phyloP scores from a whole-genome alignment of 78 protist species.

The Capsaspora owczarzaki region DNA sequence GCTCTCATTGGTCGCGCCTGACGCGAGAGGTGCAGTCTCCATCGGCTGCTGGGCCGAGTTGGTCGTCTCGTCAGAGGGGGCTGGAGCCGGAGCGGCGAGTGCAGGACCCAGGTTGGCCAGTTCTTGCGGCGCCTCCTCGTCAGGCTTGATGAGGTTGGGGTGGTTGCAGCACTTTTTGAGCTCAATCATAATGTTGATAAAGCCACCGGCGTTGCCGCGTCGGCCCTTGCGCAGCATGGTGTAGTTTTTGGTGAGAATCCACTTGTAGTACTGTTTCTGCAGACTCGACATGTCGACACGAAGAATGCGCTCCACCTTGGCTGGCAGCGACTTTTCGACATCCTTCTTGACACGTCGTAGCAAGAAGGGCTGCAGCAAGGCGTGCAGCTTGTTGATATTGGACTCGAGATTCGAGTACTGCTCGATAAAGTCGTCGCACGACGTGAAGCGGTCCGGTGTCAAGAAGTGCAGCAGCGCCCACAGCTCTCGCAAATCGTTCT shows the following conservation, averaged over 20 bases:
- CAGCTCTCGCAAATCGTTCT: conserved; percentile 73
- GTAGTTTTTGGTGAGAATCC: conserved; percentile 55
- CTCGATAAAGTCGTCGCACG: conserved; percentile 28
- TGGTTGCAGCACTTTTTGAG: conserved; percentile 93
- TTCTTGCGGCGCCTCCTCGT: too few species aligned
- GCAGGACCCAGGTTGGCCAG: too few species aligned
- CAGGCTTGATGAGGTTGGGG: conserved; percentile 63
- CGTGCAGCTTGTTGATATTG: conserved; percentile 60
- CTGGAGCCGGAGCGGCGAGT: too few species aligned
- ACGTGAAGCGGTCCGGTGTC: conserved; percentile 50
- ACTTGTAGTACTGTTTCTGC: conserved; percentile 67
- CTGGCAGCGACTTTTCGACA: conserved; percentile 76
- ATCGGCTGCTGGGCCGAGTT: too few species aligned
- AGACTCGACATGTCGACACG: conserved; percentile 64
- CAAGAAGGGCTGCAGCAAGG: conserved; percentile 68
- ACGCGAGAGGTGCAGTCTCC: too few species aligned
- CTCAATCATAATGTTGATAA: conserved; percentile 79
- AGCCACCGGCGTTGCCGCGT: conserved; percentile 21
- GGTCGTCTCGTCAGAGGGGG: too few species aligned
- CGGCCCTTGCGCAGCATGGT: not conserved
- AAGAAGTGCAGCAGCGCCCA: conserved; percentile 82
- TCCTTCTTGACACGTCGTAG: conserved; percentile 79
- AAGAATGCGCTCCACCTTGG: conserved; percentile 69
- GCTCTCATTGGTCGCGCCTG: not conserved
- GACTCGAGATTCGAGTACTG: conserved; percentile 42